Evolutionary conservation across 768 basidiomycete species (phyloP).

Genomic region (Leccinum fibrillosum): DNA sequence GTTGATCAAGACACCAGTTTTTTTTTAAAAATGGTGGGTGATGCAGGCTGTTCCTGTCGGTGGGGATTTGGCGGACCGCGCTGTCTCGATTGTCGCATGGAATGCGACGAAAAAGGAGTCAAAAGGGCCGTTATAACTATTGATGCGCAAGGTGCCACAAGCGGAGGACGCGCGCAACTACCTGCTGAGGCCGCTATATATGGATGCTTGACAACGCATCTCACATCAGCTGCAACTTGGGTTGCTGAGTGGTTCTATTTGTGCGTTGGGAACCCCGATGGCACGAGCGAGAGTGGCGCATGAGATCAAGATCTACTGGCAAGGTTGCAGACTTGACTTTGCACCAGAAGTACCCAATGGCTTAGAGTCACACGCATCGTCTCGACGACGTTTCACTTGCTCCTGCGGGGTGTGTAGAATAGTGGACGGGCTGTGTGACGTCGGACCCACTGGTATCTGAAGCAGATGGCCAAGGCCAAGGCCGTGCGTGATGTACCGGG

Average conservation of each 20-base stretch:
- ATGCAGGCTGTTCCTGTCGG: conserved; percentile 64
- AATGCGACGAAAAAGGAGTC: conserved; percentile 22
- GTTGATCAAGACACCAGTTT: not conserved
- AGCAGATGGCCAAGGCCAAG: not conserved
- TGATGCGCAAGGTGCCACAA: conserved; percentile 45
- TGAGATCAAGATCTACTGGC: conserved; percentile 19
- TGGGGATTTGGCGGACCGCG: too few relatives aligned
- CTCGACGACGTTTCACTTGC: not conserved
- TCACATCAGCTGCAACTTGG: not conserved
- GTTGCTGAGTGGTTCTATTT: too few relatives aligned
- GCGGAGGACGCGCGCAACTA: conserved; percentile 45
- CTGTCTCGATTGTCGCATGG: not conserved
- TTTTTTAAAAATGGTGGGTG: too few relatives aligned
- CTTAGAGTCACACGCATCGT: not conserved
- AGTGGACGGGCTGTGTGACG: not conserved
- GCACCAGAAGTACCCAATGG: not conserved
- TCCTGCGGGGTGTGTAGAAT: not conserved
- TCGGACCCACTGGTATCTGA: not conserved
- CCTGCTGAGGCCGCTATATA: conserved; percentile 61
- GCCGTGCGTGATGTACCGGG: conserved; percentile 35
- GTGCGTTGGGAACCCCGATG: conserved; percentile 2
- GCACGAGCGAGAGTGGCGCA: conserved; percentile 7
- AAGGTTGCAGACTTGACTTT: not conserved
- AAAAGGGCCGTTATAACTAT: conserved; percentile 18
- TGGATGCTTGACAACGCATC: conserved; percentile 63